phyloP scores from a whole-genome alignment of 805 yeast genomes.

The Maudiozyma barnettii region DNA sequence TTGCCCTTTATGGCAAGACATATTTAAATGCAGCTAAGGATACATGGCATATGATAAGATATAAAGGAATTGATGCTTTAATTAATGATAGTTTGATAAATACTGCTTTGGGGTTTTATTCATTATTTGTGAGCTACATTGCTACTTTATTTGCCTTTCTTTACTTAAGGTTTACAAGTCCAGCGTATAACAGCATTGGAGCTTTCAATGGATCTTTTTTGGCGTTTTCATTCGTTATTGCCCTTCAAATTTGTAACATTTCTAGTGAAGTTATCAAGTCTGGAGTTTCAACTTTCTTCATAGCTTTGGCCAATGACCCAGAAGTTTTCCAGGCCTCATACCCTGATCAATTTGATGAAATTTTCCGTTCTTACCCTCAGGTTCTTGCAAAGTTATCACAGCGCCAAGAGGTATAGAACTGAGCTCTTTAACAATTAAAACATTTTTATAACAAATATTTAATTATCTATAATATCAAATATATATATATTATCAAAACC shows the following conservation, averaged over 20 bases:
- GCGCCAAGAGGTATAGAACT: slow-evolving; percentile 12
- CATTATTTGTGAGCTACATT: slow-evolving; percentile 62
- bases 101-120: slow-evolving; percentile 68
- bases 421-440: not conserved
- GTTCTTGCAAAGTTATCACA: slow-evolving; percentile 47
- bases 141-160: slow-evolving; percentile 53
- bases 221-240: slow-evolving; percentile 63
- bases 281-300: slow-evolving; percentile 76
- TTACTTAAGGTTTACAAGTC: slow-evolving; percentile 58
- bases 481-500: too few relatives aligned
- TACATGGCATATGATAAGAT: slow-evolving; percentile 67
- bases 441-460: not conserved
- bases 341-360: slow-evolving; percentile 56
- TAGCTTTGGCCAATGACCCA: slow-evolving; percentile 78
- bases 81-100: slow-evolving; percentile 76
- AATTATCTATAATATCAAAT: too few relatives aligned
- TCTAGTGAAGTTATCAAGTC: slow-evolving; percentile 67
- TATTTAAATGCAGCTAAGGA: slow-evolving; percentile 71
- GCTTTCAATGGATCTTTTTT: slow-evolving; percentile 60
- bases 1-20: slow-evolving; percentile 78
- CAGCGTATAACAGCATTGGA: slow-evolving; percentile 52
- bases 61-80: slow-evolving; percentile 75
- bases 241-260: slow-evolving; percentile 66
- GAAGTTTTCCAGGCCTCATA: slow-evolving; percentile 67
- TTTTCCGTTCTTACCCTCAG: slow-evolving; percentile 58